Base-by-base conservation (phyloP, 1,284 basidiomycete genomes). In the Omphalotus olearius region DNA sequence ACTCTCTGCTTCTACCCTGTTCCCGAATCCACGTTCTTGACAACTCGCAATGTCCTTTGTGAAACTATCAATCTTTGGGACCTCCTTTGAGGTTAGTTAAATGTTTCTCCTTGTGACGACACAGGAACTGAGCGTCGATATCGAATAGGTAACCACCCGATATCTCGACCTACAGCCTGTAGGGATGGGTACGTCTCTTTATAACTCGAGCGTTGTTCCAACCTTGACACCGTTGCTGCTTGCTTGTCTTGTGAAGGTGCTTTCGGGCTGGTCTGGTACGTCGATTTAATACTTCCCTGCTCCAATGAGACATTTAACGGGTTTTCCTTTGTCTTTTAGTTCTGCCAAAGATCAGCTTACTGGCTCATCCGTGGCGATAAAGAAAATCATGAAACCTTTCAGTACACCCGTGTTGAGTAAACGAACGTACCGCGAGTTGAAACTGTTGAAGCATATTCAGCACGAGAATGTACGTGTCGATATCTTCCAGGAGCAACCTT, bases 151-250 rank as follows among this genome's bases (percentile, higher is more conserved):
- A 50, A 97, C 94, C 16, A 97, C 93, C 53, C 85, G 96, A 64
- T 99, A 99, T 91, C 91, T 97, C 68, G 96, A 99, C 76, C 85
- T 99, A 20, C 97, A 99, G 68, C 96, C 96, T n/a, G 96, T 99
- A 44, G 97, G 96, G 69, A 99, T 99, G 96, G 96, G 91, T 86
- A 62, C 73, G 83, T 75, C 35, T 43, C 26, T 54, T 18, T 52
- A 52, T 52, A 10, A 25, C 37, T 45, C 51, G 45, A 37, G 60
- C 51, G 57, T 57, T 36, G 47, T 52, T 48, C n/a, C 48, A 42
- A 51, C 43, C 28, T 50, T 33, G 25, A 51, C 33, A 26, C n/a
- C 37, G 6, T 46, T 3, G 5, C 23, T 23, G 23, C 5, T 3
- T 5, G 2, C 5, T 23, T 23, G 5, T 23, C 26, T 18, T 13